phyloP scores from a whole-genome alignment of 352 stramenopile genomes.

The Bremia lactucae region DNA sequence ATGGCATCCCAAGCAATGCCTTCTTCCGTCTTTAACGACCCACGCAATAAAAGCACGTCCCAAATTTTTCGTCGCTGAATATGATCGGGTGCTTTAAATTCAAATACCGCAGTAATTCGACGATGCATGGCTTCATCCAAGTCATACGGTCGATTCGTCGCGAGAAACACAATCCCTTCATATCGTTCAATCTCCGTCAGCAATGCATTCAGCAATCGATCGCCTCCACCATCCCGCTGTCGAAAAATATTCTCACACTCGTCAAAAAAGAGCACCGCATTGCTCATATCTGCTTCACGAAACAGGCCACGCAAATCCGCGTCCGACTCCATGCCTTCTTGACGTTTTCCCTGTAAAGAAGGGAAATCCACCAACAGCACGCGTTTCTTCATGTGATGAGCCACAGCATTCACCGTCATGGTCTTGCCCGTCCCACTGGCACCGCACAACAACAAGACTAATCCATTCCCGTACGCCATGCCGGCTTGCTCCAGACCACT shows the following conservation, averaged over 20 bases:
- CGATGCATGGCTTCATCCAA: constrained; percentile 86
- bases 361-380: constrained; percentile 85
- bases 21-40: constrained; percentile 35
- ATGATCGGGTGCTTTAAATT: constrained; percentile 80
- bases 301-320: constrained; percentile 77
- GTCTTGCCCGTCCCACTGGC: constrained; percentile 85
- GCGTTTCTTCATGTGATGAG: constrained; percentile 76
- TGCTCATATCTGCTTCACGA: constrained; percentile 83
- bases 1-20: constrained; percentile 81
- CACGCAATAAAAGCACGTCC: constrained; percentile 52
- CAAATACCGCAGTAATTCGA: constrained; percentile 82
- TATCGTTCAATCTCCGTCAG: constrained; percentile 84
- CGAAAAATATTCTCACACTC: constrained; percentile 86
- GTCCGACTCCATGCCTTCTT: constrained; percentile 65
- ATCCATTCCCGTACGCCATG: constrained; percentile 65
- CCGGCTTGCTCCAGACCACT: constrained; percentile 54
- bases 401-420: constrained; percentile 85
- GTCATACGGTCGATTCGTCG: constrained; percentile 83
- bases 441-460: constrained; percentile 74
- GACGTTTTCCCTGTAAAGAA: constrained; percentile 69
- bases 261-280: constrained; percentile 85
- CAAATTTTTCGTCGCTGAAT: constrained; percentile 80
- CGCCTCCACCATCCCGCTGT: constrained; percentile 67
- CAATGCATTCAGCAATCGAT: constrained; percentile 72
- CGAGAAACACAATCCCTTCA: constrained; percentile 83